Conservation (phyloP, 2,329 filamentous ascomycete species). For the Pestalotiopsis sp. region DNA sequence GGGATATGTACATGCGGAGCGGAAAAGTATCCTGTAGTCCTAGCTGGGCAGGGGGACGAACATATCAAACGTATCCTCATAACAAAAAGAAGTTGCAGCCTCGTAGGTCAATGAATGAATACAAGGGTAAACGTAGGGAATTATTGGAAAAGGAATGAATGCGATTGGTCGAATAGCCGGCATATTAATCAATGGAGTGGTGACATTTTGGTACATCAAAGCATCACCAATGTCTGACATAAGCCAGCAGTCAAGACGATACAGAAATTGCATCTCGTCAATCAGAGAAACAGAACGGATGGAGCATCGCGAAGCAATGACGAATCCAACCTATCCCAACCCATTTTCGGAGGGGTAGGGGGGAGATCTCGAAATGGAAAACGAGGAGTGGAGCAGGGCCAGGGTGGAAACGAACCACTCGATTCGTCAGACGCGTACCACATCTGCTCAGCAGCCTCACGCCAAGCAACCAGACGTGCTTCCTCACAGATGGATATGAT, state of each 20-base stretch:
- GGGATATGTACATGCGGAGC: background rate
- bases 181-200: background rate
- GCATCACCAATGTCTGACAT: no score
- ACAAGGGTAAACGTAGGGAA: background rate
- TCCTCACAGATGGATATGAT: no score
- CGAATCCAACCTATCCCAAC: background rate
- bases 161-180: background rate
- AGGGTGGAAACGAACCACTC: constrained; percentile 3
- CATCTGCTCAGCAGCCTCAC: background rate
- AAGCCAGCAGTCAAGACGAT: no score
- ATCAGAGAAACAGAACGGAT: background rate
- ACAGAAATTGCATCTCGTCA: background rate
- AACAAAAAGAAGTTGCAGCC: background rate
- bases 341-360: background rate
- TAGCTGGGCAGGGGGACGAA: background rate
- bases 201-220: background rate
- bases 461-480: background rate
- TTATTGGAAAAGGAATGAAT: constrained; percentile 7
- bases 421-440: constrained; percentile 5
- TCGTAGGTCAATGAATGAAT: background rate
- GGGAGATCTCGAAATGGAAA: background rate
- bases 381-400: background rate
- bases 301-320: background rate
- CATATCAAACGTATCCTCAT: background rate
- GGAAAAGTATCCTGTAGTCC: background rate